Evolutionary conservation across 2,329 filamentous ascomycete genomes (phyloP), one percentile per base, ranked within the genome.

Genomic region (Aschersonia sp.): DNA sequence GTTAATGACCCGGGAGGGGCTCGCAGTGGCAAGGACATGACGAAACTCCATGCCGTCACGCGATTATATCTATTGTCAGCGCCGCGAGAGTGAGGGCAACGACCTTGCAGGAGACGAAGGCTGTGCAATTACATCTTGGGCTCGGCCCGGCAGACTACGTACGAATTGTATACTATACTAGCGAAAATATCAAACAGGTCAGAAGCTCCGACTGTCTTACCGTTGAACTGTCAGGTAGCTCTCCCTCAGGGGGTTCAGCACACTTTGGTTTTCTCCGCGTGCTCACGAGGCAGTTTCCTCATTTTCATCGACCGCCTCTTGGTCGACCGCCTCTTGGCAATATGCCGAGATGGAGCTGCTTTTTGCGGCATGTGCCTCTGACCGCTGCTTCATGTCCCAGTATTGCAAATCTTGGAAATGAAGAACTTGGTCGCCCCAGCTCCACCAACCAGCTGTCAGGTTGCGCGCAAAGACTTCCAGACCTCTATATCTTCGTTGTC

Each of bases 401-500:
- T 72, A 63, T 39, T 71, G 65, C 6, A 70, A 61, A 50, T 72
- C 70, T 57, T 89, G 86, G 55, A 84, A 88, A 51, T 76, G 76
- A 49, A 87, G 61, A 7, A 77, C 81, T 56, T 90, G 80, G 54
- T 88, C 73, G 4, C 86, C 86, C 84, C 83, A 89, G 31, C 76
- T 75, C 74, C 80, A 85, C 85, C 86, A 90, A 0, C 83, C 83
- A 6, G 78, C 72, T 2, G 85, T 86, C 43, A 87, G 64, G 58
- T 83, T 79, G 48, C 86, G 72, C 1, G 85, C 83, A 65, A 90
- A 92, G 2, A 89, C 69, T 62, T 92, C 86, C n/a, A 89, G 66
- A 2, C 75, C 83, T 12, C 60, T 57, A 54, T 78, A 81, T 2
- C 67, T 61, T 4, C 56, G 52, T 3, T 57, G 53, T 0, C 68